phyloP scores from a whole-genome alignment of 1,284 basidiomycete species.

The Puccinia novopanici region DNA sequence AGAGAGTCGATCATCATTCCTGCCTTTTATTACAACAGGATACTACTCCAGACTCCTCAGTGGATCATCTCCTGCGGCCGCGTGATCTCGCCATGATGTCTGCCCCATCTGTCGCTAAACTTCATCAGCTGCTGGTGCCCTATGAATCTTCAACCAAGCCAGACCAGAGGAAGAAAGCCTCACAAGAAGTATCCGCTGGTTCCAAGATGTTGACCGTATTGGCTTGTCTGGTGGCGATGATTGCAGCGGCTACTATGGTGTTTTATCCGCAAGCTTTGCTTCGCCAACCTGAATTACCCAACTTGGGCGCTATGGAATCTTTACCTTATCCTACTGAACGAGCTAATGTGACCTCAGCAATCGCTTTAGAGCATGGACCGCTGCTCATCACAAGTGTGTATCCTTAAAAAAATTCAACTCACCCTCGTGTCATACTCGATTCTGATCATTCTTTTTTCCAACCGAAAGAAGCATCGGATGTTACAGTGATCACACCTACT shows the following conservation, averaged over 20 bases:
- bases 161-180: neutral
- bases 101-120: conserved; percentile 15
- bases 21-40: conserved; percentile 9
- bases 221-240: neutral
- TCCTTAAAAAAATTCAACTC: neutral
- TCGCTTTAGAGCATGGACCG: neutral
- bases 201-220: neutral
- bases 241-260: neutral
- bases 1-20: neutral
- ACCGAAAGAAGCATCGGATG: no score
- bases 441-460: neutral
- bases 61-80: conserved; percentile 21
- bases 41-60: neutral
- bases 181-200: no score
- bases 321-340: neutral
- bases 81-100: conserved; percentile 18
- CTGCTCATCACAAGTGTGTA: conserved; percentile 21
- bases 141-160: conserved; percentile 1
- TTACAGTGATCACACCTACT: neutral
- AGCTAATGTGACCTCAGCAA: neutral
- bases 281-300: neutral
- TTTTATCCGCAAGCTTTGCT: neutral
- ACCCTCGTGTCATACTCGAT: neutral
- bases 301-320: neutral
- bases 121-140: conserved; percentile 8